Conservation (phyloP, 257 asterid species). For the Paulownia fortunei region DNA sequence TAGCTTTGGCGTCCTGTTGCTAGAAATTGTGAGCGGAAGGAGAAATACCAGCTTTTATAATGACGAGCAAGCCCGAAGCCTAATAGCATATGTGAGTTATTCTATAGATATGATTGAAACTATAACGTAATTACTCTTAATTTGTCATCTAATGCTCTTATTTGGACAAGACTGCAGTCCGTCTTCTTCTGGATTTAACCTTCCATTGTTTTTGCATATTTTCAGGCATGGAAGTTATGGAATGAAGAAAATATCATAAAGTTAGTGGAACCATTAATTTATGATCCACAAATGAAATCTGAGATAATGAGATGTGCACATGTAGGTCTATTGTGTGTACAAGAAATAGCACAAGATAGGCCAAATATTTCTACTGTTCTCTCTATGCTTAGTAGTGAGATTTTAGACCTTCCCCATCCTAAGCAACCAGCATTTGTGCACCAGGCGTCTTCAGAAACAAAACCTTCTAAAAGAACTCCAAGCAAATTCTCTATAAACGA, state of each 20-base stretch:
- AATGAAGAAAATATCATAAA: conserved; percentile 43
- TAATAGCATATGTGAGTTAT: conserved; percentile 50
- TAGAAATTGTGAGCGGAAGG: conserved; percentile 55
- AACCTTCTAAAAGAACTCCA: background rate
- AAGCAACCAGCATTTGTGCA: conserved; percentile 46
- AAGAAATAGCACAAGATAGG: conserved; percentile 48
- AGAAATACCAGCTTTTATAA: conserved; percentile 46
- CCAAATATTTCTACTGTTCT: conserved; percentile 52
- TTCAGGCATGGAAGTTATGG: conserved; percentile 65
- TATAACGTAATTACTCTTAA: background rate
- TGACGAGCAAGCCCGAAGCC: conserved; percentile 36
- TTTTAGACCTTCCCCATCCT: conserved; percentile 42
- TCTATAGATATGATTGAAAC: background rate
- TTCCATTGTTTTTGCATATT: background rate
- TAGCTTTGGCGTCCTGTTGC: conserved; percentile 60
- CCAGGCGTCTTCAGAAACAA: background rate
- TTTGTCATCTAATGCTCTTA: background rate
- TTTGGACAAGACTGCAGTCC: background rate
- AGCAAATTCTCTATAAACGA: background rate
- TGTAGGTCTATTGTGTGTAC: conserved; percentile 55
- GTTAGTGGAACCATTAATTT: conserved; percentile 42
- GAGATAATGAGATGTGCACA: conserved; percentile 42
- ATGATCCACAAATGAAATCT: background rate
- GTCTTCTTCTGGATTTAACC: background rate
- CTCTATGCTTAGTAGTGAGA: conserved; percentile 54